These are phyloP conservation scores for Cyberlindnera galapagoensis DNA, from an alignment of 805 yeast species.

Conservation along the genomic window DNA sequence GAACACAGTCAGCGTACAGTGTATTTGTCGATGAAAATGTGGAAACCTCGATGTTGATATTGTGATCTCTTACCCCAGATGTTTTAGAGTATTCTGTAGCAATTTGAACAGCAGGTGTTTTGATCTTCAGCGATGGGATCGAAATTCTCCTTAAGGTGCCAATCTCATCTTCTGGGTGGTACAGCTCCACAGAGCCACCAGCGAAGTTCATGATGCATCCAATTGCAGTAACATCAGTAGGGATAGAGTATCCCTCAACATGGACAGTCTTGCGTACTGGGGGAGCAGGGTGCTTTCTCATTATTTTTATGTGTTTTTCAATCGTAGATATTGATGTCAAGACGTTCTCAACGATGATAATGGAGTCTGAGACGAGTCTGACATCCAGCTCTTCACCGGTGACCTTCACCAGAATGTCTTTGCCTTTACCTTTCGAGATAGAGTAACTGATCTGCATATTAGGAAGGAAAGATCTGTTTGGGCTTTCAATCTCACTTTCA, in stretches of 20 bases:
- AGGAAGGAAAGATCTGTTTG: slow-evolving; percentile 64
- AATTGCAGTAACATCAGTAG: slow-evolving; percentile 30
- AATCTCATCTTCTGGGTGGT: slow-evolving; percentile 24
- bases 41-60: slow-evolving; percentile 43
- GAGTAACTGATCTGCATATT: slow-evolving; percentile 53
- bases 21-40: slow-evolving; percentile 69
- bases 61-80: slow-evolving; percentile 34
- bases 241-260: slow-evolving; percentile 15
- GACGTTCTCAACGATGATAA: slow-evolving; percentile 46
- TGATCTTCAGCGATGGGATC: slow-evolving; percentile 50
- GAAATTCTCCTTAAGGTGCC: too few species aligned
- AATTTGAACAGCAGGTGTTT: slow-evolving; percentile 68
- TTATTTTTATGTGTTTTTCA: slow-evolving; percentile 27
- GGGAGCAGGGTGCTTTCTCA: slow-evolving; percentile 2
- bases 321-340: slow-evolving; percentile 41
- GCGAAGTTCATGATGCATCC: slow-evolving; percentile 53
- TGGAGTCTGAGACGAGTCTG: slow-evolving; percentile 49
- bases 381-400: slow-evolving; percentile 69
- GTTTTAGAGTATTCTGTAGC: slow-evolving; percentile 46
- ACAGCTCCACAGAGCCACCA: slow-evolving; percentile 54
- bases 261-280: not conserved
- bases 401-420: slow-evolving; percentile 42
- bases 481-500: slow-evolving; percentile 38
- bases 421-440: slow-evolving; percentile 19
- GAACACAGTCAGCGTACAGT: slow-evolving; percentile 69